Evolutionary conservation across 2,329 filamentous ascomycete species (phyloP).

Genomic region (Hymenoscyphus repandus): DNA sequence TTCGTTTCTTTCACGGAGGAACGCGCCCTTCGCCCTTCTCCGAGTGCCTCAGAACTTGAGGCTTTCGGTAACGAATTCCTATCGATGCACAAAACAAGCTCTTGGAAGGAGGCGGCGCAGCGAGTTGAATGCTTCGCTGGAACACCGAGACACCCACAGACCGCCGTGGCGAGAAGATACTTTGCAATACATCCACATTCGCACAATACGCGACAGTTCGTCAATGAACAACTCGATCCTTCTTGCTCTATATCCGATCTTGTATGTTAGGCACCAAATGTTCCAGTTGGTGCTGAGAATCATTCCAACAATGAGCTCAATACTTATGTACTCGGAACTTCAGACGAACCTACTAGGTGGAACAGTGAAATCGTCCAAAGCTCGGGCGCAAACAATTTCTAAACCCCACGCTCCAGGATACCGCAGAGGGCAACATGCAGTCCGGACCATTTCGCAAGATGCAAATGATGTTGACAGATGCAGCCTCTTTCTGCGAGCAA

Average conservation of each 20-base stretch:
- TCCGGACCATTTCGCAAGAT: no score
- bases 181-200: background rate
- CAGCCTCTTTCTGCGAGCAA: background rate
- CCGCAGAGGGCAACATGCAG: no score
- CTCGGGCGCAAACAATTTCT: background rate
- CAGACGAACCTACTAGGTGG: no score
- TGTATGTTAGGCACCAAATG: no score
- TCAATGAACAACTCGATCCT: no score
- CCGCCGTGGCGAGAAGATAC: background rate
- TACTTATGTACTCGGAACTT: no score
- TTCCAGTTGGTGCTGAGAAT: no score
- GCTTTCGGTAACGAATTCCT: background rate
- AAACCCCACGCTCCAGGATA: background rate
- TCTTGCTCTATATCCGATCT: no score
- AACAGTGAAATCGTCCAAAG: no score
- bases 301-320: no score
- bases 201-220: background rate
- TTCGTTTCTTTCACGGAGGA: no score
- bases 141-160: background rate
- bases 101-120: constrained; percentile 1
- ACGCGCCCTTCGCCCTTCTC: no score
- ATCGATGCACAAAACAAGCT: background rate
- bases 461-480: background rate
- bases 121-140: background rate
- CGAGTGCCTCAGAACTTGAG: background rate